A percentile compares a stretch with the other conserved stretches of the same genome.
Conservation (phyloP, 202 grass and related monocot genomes). For the Setaria italica region DNA sequence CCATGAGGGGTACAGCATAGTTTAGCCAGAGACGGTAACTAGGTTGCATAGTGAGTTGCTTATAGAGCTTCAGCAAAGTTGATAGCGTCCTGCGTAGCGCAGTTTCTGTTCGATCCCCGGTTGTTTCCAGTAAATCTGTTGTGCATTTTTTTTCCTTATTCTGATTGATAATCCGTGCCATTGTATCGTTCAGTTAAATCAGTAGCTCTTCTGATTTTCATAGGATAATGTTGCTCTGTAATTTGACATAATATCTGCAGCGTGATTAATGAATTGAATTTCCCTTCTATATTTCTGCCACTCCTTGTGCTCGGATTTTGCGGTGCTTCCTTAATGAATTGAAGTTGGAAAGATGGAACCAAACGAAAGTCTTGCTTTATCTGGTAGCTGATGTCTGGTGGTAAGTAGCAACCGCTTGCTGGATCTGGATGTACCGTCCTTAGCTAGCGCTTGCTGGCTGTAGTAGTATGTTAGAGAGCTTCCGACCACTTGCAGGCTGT, state of each 20-base stretch:
- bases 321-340: not conserved
- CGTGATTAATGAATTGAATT: slow-evolving; percentile 39
- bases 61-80: slow-evolving; percentile 60
- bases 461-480: too few species aligned
- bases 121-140: slow-evolving; percentile 41
- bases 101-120: slow-evolving; percentile 26
- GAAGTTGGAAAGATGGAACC: too few species aligned
- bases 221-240: slow-evolving; percentile 41
- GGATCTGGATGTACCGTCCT: too few species aligned
- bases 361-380: too few species aligned
- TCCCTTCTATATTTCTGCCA: not conserved
- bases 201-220: slow-evolving; percentile 49
- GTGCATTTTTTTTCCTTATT: not conserved
- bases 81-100: slow-evolving; percentile 44
- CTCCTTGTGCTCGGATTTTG: not conserved
- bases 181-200: slow-evolving; percentile 38
- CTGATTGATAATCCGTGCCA: slow-evolving; percentile 13
- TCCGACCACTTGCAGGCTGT: too few species aligned
- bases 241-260: slow-evolving; percentile 39
- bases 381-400: too few species aligned
- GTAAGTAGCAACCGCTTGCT: too few species aligned
- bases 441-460: too few species aligned
- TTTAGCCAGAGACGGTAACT: slow-evolving; percentile 50
- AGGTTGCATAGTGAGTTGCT: slow-evolving; percentile 52
- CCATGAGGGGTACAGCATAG: slow-evolving; percentile 38